These are phyloP conservation scores for Malus hybrid DNA, from an alignment of 331 rosid genomes.

Conservation along the genomic window DNA sequence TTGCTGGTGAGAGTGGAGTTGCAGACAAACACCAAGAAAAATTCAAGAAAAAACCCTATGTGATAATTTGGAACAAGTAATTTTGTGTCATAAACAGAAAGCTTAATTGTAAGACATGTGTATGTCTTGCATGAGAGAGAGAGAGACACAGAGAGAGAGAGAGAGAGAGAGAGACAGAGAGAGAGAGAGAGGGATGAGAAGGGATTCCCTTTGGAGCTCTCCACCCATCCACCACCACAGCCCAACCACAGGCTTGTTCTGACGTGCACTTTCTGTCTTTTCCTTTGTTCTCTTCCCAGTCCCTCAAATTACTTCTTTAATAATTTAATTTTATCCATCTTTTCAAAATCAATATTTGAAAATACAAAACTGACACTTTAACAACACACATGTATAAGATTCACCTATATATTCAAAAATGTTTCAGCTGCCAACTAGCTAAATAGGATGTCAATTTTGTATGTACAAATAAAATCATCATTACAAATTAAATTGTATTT, in stretches of 20 bases:
- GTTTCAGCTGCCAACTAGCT: not conserved
- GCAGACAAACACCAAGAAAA: not conserved
- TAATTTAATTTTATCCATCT: not conserved
- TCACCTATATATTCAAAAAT: no score
- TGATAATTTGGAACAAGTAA: not conserved
- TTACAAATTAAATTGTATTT: not conserved
- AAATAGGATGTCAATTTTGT: not conserved
- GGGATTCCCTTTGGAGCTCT: constrained; percentile 32
- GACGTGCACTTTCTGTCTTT: constrained; percentile 79
- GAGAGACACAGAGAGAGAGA: constrained; percentile 32
- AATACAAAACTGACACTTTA: not conserved
- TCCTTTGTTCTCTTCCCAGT: constrained; percentile 37
- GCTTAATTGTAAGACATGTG: not conserved
- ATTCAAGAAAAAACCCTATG: not conserved
- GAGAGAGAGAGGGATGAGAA: constrained; percentile 43
- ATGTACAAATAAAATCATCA: no score
- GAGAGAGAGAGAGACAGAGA: constrained; percentile 28
- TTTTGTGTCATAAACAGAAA: not conserved
- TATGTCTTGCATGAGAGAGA: constrained; percentile 7
- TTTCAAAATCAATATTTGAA: not conserved
- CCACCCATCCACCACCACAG: constrained; percentile 52
- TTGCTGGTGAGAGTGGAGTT: not conserved
- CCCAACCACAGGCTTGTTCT: constrained; percentile 49
- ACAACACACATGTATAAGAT: no score
- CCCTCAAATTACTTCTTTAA: constrained; percentile 2